These are phyloP conservation scores for Trichosporon coremiiforme DNA, from an alignment of 1,284 basidiomycete genomes.

Conservation along the genomic window DNA sequence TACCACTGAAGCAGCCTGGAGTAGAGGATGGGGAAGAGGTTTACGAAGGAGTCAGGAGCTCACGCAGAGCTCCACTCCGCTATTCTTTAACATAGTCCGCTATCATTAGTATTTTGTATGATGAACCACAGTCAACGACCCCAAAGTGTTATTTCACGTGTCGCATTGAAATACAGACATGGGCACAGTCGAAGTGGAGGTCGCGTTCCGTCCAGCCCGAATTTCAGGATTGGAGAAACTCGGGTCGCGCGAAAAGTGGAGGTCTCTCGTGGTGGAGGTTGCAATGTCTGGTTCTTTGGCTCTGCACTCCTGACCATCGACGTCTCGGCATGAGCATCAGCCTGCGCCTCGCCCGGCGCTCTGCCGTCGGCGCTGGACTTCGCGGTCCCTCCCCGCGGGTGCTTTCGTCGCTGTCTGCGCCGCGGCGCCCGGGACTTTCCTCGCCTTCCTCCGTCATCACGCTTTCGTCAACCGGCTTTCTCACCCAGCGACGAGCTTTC, in stretches of 20 bases:
- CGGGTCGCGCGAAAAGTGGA: slow-evolving; percentile 5
- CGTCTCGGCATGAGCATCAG: slow-evolving; percentile 15
- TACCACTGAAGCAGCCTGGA: slow-evolving; percentile 4
- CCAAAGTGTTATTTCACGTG: neutral
- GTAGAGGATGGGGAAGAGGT: neutral
- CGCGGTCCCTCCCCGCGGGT: neutral
- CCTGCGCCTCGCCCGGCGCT: slow-evolving; percentile 1
- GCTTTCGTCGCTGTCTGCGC: neutral
- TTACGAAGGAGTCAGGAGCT: neutral
- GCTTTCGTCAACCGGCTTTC: neutral
- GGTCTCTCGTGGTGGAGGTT: neutral
- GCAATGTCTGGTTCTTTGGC: neutral
- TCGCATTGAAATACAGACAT: neutral
- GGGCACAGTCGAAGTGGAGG: neutral
- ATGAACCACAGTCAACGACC: slow-evolving; percentile 15
- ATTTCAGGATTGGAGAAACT: slow-evolving; percentile 17
- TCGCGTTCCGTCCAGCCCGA: neutral
- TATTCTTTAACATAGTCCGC: slow-evolving; percentile 3
- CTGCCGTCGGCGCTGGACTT: neutral
- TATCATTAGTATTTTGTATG: slow-evolving; percentile 13
- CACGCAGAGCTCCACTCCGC: neutral
- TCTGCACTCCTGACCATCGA: neutral
- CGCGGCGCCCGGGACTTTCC: neutral
- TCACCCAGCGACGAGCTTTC: neutral
- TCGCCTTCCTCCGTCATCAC: neutral